These are phyloP conservation scores for Arthrobotrys sphaeroides DNA, from an alignment of 2,329 filamentous ascomycete genomes.

Conservation along the genomic window DNA sequence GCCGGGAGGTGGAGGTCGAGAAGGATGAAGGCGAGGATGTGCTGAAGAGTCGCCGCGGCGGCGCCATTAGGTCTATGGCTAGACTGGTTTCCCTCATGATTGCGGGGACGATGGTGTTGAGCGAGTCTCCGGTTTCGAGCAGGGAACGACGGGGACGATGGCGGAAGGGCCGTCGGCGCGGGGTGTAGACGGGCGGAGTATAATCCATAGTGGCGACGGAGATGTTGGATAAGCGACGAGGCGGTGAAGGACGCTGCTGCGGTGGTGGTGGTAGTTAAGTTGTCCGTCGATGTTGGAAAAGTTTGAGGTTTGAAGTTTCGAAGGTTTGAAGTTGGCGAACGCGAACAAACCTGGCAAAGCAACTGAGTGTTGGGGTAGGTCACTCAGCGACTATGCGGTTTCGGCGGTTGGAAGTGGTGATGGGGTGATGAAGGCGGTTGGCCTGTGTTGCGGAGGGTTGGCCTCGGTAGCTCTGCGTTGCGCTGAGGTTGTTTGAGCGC, in stretches of 20 bases:
- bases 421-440: neutral
- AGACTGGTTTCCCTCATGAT: too few species aligned
- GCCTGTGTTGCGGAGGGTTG: constrained; percentile 32
- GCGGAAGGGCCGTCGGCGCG: constrained; percentile 26
- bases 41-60: neutral
- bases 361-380: neutral
- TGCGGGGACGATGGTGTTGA: neutral
- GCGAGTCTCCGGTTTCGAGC: neutral
- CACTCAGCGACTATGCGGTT: neutral
- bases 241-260: too few species aligned
- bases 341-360: too few species aligned
- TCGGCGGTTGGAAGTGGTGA: constrained; percentile 22
- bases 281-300: neutral
- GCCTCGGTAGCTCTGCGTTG: neutral
- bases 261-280: neutral
- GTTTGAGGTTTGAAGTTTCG: neutral
- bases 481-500: constrained; percentile 41
- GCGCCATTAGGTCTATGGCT: neutral
- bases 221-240: too few species aligned
- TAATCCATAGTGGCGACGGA: constrained; percentile 23
- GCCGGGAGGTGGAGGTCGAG: constrained; percentile 19
- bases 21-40: too few species aligned
- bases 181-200: constrained; percentile 12
- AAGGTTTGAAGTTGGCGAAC: too few species aligned
- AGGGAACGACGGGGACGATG: constrained; percentile 32